phyloP scores from a whole-genome alignment of 805 yeast species.

The Hanseniaspora jakobsenii region DNA sequence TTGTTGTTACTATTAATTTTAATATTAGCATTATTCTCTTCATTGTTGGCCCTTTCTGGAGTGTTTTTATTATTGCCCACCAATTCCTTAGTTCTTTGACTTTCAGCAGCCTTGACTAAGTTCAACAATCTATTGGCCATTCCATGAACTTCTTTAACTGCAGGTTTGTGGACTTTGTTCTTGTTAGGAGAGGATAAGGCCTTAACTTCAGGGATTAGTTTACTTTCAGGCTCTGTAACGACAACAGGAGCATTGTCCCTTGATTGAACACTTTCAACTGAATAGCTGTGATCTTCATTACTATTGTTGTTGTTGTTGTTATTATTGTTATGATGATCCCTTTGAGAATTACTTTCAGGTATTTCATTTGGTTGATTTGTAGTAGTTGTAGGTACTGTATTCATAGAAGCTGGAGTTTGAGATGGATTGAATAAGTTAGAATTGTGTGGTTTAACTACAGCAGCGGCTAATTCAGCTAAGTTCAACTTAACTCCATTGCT shows the following conservation, averaged over 20 bases:
- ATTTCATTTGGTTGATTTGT: too few species aligned
- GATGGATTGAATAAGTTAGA: too few species aligned
- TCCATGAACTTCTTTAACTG: neutral
- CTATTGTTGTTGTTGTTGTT: constrained; percentile 5
- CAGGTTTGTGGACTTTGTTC: too few species aligned
- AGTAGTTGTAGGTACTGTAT: too few species aligned
- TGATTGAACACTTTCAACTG: neutral
- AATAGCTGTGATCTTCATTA: too few species aligned
- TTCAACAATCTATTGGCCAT: constrained; percentile 1
- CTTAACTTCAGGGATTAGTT: neutral
- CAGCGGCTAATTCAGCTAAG: constrained; percentile 11
- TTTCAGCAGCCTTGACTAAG: constrained; percentile 10
- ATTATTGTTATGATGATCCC: constrained; percentile 1
- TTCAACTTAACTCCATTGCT: constrained; percentile 10
- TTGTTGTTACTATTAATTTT: too few species aligned
- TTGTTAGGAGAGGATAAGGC: too few species aligned
- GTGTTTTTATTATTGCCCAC: neutral
- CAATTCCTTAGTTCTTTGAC: neutral
- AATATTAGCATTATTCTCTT: constrained; percentile 1
- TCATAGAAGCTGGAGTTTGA: too few species aligned
- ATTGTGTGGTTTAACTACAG: too few species aligned
- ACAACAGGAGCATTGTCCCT: neutral
- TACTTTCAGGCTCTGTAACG: neutral
- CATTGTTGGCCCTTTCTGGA: constrained; percentile 5
- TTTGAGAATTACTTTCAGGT: too few species aligned